These are phyloP conservation scores for Clarireedia paspali DNA, from an alignment of 2,329 filamentous ascomycete species.

Conservation along the genomic window DNA sequence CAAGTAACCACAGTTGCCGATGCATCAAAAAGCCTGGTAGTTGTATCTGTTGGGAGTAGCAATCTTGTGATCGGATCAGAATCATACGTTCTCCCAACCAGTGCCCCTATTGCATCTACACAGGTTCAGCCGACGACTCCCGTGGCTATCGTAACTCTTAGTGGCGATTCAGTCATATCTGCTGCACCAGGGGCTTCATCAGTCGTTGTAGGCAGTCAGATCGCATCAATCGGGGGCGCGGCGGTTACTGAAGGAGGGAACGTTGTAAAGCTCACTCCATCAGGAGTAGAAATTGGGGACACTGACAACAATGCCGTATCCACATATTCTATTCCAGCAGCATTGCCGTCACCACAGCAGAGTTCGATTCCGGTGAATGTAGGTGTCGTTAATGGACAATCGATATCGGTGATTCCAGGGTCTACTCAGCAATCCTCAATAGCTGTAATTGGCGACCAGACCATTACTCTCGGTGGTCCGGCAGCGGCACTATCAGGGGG, in stretches of 20 bases:
- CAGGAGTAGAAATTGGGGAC: slow-evolving; percentile 16
- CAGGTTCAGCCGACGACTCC: not conserved
- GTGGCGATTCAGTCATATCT: not conserved
- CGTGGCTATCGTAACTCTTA: slow-evolving; percentile 2
- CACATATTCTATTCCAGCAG: not conserved
- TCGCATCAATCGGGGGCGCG: not conserved
- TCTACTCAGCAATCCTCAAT: not conserved
- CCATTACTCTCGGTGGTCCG: slow-evolving; percentile 9
- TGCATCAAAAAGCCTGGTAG: not conserved
- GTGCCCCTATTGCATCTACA: not conserved
- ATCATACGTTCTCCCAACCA: slow-evolving; percentile 6
- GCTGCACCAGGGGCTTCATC: slow-evolving; percentile 1
- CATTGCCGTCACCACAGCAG: not conserved
- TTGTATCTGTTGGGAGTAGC: slow-evolving; percentile 9
- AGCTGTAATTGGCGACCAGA: slow-evolving; percentile 8
- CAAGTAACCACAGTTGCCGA: slow-evolving; percentile 5
- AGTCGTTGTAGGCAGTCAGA: slow-evolving; percentile 7
- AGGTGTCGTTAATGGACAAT: not conserved
- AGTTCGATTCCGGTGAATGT: not conserved
- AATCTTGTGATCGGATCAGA: slow-evolving; percentile 1
- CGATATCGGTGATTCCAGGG: not conserved
- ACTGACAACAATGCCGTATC: not conserved
- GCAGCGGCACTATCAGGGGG: slow-evolving; percentile 4
- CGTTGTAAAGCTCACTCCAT: not conserved
- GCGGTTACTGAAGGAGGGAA: not conserved